Percentiles rank a stretch among this genome's conserved stretches.
phyloP scores from a whole-genome alignment of 345 rosid genomes.

The Hibiscus mutabilis region DNA sequence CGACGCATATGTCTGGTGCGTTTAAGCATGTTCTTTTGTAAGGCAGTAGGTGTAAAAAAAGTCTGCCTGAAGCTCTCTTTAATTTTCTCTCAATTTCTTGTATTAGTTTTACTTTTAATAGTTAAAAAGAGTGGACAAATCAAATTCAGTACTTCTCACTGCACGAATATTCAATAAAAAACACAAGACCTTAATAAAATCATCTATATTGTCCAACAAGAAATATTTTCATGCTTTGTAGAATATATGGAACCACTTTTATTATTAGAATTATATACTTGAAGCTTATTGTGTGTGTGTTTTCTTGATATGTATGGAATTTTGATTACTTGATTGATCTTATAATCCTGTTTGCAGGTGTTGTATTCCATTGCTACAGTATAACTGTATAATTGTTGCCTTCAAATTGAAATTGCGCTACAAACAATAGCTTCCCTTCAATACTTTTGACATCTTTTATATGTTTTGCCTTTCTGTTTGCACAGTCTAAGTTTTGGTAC shows the following conservation, averaged over 20 bases:
- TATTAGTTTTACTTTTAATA: background rate
- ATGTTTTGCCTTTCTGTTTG: background rate
- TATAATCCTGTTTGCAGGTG: background rate
- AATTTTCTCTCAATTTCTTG: background rate
- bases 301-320: background rate
- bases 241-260: background rate
- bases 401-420: background rate
- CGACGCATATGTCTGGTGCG: background rate
- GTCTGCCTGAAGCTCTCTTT: background rate
- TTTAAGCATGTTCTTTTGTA: background rate
- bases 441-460: background rate
- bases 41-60: background rate
- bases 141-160: background rate
- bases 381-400: background rate
- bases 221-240: background rate
- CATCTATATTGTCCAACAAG: background rate
- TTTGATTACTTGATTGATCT: background rate
- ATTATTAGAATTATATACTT: background rate
- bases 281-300: background rate
- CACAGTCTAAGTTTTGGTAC: slow-evolving; percentile 9
- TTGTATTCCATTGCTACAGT: background rate
- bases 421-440: background rate
- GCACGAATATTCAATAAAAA: background rate
- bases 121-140: background rate
- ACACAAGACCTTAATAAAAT: background rate